Evolutionary conservation across 441 rosid species (phyloP).

Genomic region (Eruca vesicaria): DNA sequence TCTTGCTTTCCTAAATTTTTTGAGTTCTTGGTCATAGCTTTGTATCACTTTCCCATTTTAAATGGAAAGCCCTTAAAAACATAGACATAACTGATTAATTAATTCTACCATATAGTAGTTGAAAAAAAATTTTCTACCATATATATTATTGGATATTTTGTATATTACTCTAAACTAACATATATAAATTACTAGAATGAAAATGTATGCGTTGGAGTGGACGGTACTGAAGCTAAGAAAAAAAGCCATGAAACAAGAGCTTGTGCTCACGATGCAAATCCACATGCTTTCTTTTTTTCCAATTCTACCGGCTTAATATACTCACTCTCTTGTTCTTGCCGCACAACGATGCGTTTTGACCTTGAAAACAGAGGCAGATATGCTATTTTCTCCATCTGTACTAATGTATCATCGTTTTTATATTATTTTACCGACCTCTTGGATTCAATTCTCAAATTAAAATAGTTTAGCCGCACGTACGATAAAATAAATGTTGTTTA

Average conservation of each 20-base stretch:
- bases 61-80: too few relatives aligned
- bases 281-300: conserved; percentile 26
- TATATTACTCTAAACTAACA: not conserved
- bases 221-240: conserved; percentile 16
- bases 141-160: not conserved
- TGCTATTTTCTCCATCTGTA: not conserved
- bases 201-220: conserved; percentile 26
- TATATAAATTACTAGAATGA: not conserved
- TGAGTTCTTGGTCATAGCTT: too few relatives aligned
- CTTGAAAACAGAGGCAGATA: conserved; percentile 11
- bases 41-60: too few relatives aligned
- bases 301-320: conserved; percentile 28
- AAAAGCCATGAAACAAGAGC: conserved; percentile 35
- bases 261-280: conserved; percentile 37
- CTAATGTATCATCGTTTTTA: not conserved
- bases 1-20: too few relatives aligned
- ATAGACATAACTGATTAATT: not conserved
- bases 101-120: too few relatives aligned
- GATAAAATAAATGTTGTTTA: not conserved
- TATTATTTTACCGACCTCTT: not conserved
- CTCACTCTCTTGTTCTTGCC: conserved; percentile 25
- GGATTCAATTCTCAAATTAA: not conserved
- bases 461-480: conserved; percentile 12
- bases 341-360: conserved; percentile 24
- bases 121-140: not conserved